Evolutionary conservation across 2,329 filamentous ascomycete species (phyloP).

Genomic region (Cladophialophora chaetospira): DNA sequence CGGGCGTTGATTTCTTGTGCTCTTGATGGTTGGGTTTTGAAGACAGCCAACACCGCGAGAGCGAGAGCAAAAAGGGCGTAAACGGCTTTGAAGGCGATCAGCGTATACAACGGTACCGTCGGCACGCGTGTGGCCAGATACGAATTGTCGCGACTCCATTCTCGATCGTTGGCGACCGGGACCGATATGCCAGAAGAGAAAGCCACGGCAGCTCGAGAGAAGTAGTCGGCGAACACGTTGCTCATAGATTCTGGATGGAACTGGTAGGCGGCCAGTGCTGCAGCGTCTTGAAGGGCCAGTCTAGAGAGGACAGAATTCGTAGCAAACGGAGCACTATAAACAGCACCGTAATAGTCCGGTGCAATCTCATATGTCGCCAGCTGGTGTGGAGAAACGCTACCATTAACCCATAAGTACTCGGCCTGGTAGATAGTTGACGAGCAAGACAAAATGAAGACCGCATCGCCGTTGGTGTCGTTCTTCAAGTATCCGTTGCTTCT

Average conservation of each 20-base stretch:
- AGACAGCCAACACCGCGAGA: conserved; percentile 21
- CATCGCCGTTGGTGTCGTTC: conserved; percentile 23
- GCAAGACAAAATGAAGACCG: conserved; percentile 30
- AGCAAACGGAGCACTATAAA: conserved; percentile 26
- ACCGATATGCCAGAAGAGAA: conserved; percentile 24
- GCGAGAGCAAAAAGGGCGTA: conserved; percentile 26
- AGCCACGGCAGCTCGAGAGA: conserved; percentile 27
- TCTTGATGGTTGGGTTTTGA: conserved; percentile 15
- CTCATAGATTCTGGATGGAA: conserved; percentile 17
- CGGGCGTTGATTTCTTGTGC: conserved; percentile 30
- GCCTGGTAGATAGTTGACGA: conserved; percentile 23
- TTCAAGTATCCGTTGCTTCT: conserved; percentile 16
- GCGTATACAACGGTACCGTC: conserved; percentile 22
- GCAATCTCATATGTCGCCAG: conserved; percentile 14
- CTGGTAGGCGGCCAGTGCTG: conserved; percentile 17
- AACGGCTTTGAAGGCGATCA: conserved; percentile 27
- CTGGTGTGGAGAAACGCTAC: conserved; percentile 12
- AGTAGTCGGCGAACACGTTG: conserved; percentile 21
- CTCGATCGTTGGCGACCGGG: conserved; percentile 15
- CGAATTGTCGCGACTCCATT: conserved; percentile 22
- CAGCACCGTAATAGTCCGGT: conserved; percentile 21
- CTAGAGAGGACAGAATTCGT: conserved; percentile 25
- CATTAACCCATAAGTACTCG: conserved; percentile 28
- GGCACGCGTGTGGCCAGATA: conserved; percentile 28
- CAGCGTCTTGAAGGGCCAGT: conserved; percentile 23